Conservation (phyloP, 768 basidiomycete species). For the Mrakia frigida region DNA sequence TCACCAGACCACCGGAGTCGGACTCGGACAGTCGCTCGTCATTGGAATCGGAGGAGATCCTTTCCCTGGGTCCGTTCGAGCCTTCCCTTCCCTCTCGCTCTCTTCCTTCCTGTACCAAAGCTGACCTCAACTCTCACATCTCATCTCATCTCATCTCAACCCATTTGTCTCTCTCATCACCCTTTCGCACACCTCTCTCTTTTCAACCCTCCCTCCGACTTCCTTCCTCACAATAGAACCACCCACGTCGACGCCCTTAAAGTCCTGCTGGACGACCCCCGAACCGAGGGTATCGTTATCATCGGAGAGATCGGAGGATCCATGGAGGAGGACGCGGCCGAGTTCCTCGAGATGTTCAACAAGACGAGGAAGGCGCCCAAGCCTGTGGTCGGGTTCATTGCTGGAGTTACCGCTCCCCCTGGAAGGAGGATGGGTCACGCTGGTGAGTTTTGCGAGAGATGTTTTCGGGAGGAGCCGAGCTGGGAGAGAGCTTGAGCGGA, state of each 20-base stretch:
- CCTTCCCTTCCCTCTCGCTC: background rate
- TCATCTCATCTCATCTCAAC: too few relatives aligned
- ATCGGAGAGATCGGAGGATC: constrained; percentile 99
- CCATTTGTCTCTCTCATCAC: background rate
- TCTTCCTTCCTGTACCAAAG: background rate
- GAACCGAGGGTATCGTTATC: constrained; percentile 92
- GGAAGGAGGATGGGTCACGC: constrained; percentile 77
- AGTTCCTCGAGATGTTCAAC: constrained; percentile 89
- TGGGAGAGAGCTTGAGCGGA: too few relatives aligned
- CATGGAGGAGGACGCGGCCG: constrained; percentile 99
- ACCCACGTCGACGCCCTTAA: constrained; percentile 94
- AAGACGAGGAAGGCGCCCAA: constrained; percentile 79
- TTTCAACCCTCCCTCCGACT: background rate
- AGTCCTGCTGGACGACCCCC: constrained; percentile 88
- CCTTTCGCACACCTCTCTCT: background rate
- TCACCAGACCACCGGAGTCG: constrained; percentile 87
- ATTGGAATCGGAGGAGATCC: constrained; percentile 85
- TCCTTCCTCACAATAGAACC: constrained; percentile 65
- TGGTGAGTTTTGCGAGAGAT: background rate
- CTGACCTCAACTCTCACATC: too few relatives aligned
- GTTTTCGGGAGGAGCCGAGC: too few relatives aligned
- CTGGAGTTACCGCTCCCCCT: constrained; percentile 94
- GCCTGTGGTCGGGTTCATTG: constrained; percentile 96
- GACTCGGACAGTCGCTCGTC: constrained; percentile 92
- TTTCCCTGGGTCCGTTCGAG: constrained; percentile 42